phyloP scores from a whole-genome alignment of 1,284 basidiomycete species.

The Austroboletus sp. region DNA sequence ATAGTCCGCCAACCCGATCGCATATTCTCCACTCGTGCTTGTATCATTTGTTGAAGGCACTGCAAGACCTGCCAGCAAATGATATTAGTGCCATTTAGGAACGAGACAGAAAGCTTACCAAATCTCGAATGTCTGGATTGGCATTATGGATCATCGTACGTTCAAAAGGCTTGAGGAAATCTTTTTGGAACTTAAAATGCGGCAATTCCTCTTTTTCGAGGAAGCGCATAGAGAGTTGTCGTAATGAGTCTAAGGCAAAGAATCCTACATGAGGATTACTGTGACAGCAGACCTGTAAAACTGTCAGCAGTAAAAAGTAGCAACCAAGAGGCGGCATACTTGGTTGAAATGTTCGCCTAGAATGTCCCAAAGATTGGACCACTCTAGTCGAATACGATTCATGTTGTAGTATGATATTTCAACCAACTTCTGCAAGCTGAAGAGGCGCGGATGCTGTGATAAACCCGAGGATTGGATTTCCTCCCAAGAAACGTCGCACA shows the following conservation, averaged over 20 bases:
- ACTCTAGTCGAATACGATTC: conserved; percentile 95
- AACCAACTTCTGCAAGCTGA: conserved; percentile 97
- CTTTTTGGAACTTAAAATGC: conserved; percentile 99
- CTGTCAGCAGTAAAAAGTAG: conserved; percentile 3
- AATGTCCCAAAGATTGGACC: conserved; percentile 97
- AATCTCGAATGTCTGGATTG: conserved; percentile 92
- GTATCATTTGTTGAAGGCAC: conserved; percentile 98
- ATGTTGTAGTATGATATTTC: conserved; percentile 99
- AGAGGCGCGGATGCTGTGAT: conserved; percentile 88
- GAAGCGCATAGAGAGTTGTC: conserved; percentile 97
- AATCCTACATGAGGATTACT: conserved; percentile 95
- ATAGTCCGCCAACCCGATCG: conserved; percentile 98
- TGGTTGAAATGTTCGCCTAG: conserved; percentile 99
- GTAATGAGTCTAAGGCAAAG: conserved; percentile 95
- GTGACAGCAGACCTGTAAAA: conserved; percentile 86
- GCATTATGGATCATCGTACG: conserved; percentile 96
- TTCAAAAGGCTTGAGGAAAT: conserved; percentile 97
- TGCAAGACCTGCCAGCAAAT: conserved; percentile 67
- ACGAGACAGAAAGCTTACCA: conserved; percentile 55
- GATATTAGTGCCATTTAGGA: conserved; percentile 1
- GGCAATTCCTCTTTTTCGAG: conserved; percentile 97
- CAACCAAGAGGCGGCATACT: conserved; percentile 39
- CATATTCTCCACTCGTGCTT: conserved; percentile 89
- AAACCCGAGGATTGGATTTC: conserved; percentile 96
- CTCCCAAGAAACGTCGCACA: conserved; percentile 98